Base-by-base conservation (phyloP, 1,284 basidiomycete genomes). In the Chalciporus sp. region DNA sequence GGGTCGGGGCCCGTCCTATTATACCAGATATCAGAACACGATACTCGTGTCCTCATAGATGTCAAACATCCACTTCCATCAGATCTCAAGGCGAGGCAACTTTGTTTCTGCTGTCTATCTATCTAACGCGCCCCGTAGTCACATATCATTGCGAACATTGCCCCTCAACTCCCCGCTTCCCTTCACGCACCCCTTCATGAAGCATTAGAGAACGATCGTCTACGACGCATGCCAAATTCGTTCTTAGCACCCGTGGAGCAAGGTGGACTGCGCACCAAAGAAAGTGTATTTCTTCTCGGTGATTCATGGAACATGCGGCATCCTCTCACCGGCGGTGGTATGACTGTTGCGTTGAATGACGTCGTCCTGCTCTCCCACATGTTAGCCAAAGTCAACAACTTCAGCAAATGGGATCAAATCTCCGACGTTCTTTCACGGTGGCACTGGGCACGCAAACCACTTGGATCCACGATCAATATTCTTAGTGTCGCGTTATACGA, bases 241-340 rank as follows among this genome's bases (percentile, higher is more conserved):
- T 98, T 94, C 79, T 81, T 99, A 3, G 94, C 95, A 0, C 78
- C 95, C 0, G 80, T 87, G 16, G 81, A 90, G 66, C 97, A 98
- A 69, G 92, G 91, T 51, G 72, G 72, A 3, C 63, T 66, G 11
- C 65, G 71, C 31, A 74, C 77, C 10, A 88, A 86, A 57, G 77
- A 85, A 51, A 95, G 95, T 19, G 87, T 88, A 8, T 79, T 99
- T 58, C 83, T 99, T 53, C 79, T 98, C 40, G 97, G 97, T 5
- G 97, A 99, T 71, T 88, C 96, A 1, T 96, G 95, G 90, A 99
- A 99, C 71, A 99, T 99, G 95, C 90, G 97, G 1, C 97, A 99
- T 73, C 96, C 97, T 0, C 80, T 99, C 11, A 99, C 96, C 0
- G 97, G 97, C 10, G 96, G 94, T 17, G 95, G 95, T 7, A 98